Percentiles rank a stretch among this genome's conserved stretches.
phyloP scores from a whole-genome alignment of 805 yeast genomes.

The Maudiozyma bulderi region DNA sequence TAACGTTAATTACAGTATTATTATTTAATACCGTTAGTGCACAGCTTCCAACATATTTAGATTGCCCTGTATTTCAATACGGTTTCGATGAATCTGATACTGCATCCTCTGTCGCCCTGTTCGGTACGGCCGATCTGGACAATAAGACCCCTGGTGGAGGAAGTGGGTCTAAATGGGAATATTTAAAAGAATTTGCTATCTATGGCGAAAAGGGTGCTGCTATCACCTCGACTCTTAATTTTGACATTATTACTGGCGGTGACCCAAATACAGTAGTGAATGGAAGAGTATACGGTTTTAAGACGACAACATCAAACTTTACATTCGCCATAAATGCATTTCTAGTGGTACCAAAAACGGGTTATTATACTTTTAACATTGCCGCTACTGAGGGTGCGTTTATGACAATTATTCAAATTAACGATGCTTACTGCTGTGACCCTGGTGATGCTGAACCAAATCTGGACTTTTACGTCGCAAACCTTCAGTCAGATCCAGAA shows the following conservation, averaged over 20 bases:
- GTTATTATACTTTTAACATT: neutral
- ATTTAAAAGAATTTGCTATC: neutral
- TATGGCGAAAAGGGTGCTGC: neutral
- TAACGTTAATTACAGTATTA: neutral
- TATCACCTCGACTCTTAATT: neutral
- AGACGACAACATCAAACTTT: neutral
- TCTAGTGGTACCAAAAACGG: neutral
- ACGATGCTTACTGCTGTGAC: neutral
- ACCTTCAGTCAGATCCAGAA: neutral
- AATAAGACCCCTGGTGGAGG: neutral
- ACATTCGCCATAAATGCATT: neutral
- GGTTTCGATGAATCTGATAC: neutral
- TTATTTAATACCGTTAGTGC: neutral
- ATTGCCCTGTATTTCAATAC: neutral
- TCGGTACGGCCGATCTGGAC: neutral
- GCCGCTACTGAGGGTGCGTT: neutral
- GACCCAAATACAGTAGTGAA: neutral
- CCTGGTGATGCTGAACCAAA: neutral
- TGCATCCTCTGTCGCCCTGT: too few relatives aligned
- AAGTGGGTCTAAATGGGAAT: neutral
- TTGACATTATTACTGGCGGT: neutral
- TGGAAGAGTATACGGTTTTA: neutral
- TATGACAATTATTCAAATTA: neutral
- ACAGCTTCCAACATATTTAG: neutral
- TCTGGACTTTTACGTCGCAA: neutral